These are phyloP conservation scores for Porphyrellus cyaneotinctus DNA, from an alignment of 768 basidiomycete genomes.

Conservation along the genomic window DNA sequence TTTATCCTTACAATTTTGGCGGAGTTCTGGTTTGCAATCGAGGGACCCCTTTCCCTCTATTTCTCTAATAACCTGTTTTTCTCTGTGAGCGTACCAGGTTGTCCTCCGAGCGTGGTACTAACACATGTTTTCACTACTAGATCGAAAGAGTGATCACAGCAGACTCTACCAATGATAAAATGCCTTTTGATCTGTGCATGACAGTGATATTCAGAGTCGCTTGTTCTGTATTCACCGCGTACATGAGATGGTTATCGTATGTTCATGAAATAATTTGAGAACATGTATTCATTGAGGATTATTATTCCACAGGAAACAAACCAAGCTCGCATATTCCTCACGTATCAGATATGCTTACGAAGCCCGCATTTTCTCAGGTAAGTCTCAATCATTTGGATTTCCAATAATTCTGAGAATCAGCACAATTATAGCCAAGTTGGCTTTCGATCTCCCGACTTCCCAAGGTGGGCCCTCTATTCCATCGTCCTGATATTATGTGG, in stretches of 20 bases:
- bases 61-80: slow-evolving; percentile 21
- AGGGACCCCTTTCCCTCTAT: slow-evolving; percentile 18
- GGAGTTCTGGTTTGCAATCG: slow-evolving; percentile 20
- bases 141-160: slow-evolving; percentile 19
- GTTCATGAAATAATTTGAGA: neutral
- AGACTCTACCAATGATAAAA: neutral
- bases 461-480: slow-evolving; percentile 11
- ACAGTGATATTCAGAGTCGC: slow-evolving; percentile 10
- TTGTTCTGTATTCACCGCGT: slow-evolving; percentile 17
- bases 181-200: slow-evolving; percentile 5
- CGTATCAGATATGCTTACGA: slow-evolving; percentile 21
- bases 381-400: neutral
- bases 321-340: slow-evolving; percentile 6
- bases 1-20: slow-evolving; percentile 9
- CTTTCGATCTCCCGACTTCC: slow-evolving; percentile 21
- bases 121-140: slow-evolving; percentile 8
- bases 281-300: neutral
- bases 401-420: neutral
- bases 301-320: slow-evolving; percentile 1
- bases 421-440: slow-evolving; percentile 11
- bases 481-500: neutral
- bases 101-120: neutral
- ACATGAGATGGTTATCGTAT: slow-evolving; percentile 19
- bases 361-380: slow-evolving; percentile 20
- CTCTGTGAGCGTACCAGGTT: slow-evolving; percentile 8